Base-by-base conservation (phyloP, 2,329 filamentous ascomycete species). In the Hymenoscyphus scutula region DNA sequence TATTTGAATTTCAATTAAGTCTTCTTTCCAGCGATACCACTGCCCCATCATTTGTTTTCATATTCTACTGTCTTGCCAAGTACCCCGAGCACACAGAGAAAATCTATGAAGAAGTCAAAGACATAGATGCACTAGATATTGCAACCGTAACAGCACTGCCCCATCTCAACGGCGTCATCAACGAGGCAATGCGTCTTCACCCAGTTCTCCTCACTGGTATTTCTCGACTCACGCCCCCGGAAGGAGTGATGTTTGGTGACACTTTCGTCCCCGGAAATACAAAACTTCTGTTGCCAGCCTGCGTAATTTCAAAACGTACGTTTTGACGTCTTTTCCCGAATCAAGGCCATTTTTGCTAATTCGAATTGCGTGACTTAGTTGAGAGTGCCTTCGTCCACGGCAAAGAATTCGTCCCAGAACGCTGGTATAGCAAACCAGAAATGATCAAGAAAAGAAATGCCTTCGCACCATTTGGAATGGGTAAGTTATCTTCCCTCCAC, bases 101-200 rank as follows among this genome's bases (percentile, higher is more conserved):
- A 19, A 27, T 62, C 5, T 19, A 23, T 7, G 27, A 57, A 41
- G 60, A 57, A 27, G 19, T 58, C 0, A 32, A 32, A 15, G 17
- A 29, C 5, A 6, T n/a, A 37, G 54, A 53, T 11, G 30, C 56
- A 8, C 23, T 38, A n/a, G 17, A 53, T n/a, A 54, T 58, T 30
- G n/a, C 37, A 4, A 29, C 38, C 17, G 13, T 62, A 11, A n/a
- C 19, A 34, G 23, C 17, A n/a, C 13, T 62, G 10, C 27, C 38
- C 1, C 54, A 62, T 27, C 74, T 80, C 5, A 71, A 71, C 13
- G 77, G 76, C 10, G 77, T 75, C 60, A 74, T 80, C 53, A 76
- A 67, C 13, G 65, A 67, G 37, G 27, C 53, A 8, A 54, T 67
- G 58, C 59, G 65, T 2, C 51, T 67, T 23, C 45, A 58, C 25